Evolutionary conservation across 306 rosid genomes (phyloP).

Genomic region (Trifolium repens): DNA sequence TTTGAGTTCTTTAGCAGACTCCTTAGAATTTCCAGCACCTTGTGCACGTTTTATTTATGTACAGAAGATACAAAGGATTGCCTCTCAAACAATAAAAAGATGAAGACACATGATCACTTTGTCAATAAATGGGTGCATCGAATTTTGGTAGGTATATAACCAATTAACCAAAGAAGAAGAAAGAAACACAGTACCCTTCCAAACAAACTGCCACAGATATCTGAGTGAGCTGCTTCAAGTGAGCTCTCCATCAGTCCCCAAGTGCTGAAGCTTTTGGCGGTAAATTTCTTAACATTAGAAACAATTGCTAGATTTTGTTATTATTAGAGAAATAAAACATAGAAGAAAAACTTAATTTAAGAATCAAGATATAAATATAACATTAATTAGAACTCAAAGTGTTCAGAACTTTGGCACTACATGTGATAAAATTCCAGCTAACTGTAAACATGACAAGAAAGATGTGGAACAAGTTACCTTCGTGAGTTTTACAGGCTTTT

Average conservation of each 20-base stretch:
- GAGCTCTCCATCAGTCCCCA: constrained; percentile 84
- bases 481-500: constrained; percentile 86
- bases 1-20: constrained; percentile 90
- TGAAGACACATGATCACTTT: too few relatives aligned
- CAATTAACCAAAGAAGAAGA: background rate
- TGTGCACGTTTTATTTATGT: constrained; percentile 83
- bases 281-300: constrained; percentile 67
- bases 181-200: constrained; percentile 63
- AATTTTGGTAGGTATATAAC: constrained; percentile 1
- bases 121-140: too few relatives aligned
- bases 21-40: constrained; percentile 73
- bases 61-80: constrained; percentile 58
- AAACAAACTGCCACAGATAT: constrained; percentile 95
- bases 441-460: constrained; percentile 12
- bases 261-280: constrained; percentile 94
- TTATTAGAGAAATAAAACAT: constrained; percentile 16
- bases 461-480: constrained; percentile 58
- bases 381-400: background rate
- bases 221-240: constrained; percentile 89
- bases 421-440: constrained; percentile 32
- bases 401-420: background rate
- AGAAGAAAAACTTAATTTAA: background rate
- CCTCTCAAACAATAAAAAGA: too few relatives aligned
- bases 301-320: constrained; percentile 42
- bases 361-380: constrained; percentile 25